Conservation (phyloP, 2,329 filamentous ascomycete species). For the Cladobotryum mycophilum region DNA sequence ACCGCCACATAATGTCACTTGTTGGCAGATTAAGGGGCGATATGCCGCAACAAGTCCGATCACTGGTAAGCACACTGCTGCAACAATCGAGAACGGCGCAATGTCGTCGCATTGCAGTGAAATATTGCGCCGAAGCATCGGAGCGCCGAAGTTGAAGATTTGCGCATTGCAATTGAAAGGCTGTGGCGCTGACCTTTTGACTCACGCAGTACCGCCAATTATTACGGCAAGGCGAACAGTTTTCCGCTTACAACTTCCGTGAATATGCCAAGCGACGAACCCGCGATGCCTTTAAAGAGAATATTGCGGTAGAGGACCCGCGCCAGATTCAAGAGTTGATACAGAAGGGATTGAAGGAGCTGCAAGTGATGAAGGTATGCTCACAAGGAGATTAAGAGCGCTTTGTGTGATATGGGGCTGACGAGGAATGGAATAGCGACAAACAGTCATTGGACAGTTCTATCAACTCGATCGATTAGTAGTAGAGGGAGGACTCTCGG, state of each 20-base stretch:
- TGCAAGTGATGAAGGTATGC: slow-evolving; percentile 83
- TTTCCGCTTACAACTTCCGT: slow-evolving; percentile 94
- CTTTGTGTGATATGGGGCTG: not conserved
- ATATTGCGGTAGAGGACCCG: slow-evolving; percentile 65
- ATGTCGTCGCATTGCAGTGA: not conserved
- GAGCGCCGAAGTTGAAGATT: not conserved
- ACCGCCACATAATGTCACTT: slow-evolving; percentile 34
- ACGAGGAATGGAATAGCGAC: slow-evolving; percentile 55
- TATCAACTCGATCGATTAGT: slow-evolving; percentile 88
- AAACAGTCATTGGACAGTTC: slow-evolving; percentile 92
- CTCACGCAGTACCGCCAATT: slow-evolving; percentile 78
- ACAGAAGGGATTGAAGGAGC: slow-evolving; percentile 78
- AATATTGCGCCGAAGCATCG: not conserved
- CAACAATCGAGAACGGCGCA: not conserved
- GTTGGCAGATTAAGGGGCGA: slow-evolving; percentile 42
- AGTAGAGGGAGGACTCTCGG: slow-evolving; percentile 78
- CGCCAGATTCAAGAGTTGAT: slow-evolving; percentile 79
- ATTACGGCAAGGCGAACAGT: slow-evolving; percentile 77
- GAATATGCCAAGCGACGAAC: slow-evolving; percentile 92
- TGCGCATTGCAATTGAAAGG: not conserved
- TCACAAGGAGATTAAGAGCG: too few relatives aligned
- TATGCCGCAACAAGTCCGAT: slow-evolving; percentile 51
- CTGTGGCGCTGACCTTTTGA: not conserved
- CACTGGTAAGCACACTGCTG: slow-evolving; percentile 42
- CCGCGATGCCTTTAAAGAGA: slow-evolving; percentile 81